Evolutionary conservation across 768 basidiomycete genomes (phyloP), one percentile per base, ranked within the genome.

Genomic region (Pleurotus sapidus): DNA sequence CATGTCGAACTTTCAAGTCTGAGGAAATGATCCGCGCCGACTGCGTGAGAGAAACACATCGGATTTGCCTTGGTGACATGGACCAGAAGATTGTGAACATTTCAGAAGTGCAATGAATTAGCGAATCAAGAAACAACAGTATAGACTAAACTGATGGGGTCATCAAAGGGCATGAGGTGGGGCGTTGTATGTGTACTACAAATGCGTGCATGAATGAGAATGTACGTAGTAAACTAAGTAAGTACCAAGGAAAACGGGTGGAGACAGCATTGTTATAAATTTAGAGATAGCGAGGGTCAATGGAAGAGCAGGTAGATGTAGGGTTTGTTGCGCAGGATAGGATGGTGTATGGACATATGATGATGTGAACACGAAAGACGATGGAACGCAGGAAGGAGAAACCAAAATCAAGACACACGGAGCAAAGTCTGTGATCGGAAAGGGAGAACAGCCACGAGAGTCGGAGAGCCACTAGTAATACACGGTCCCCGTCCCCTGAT

Each of bases 161-260:
- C 49, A 27, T 50, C 27, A 34, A 50, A 50, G 30, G 27, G 49
- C 49, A 20, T 50, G 49, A 50, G 37, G 27, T 15, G 27, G 15
- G 23, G 20, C 20, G 49, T 34, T 34, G 30, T 34, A 50, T 34
- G 23, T 24, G 38, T 42, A 40, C 51, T 53, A 53, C 51, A 53
- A 42, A 40, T 53, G 39, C 39, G 38, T 38, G 15, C 39, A 53
- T 53, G 51, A 39, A 39, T 37, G 34, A 42, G 39, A 53, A 53
- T 53, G 51, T 42, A 53, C 51, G 42, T 38, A 53, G 51, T 53
- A 53, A 53, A 53, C n/a, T 39, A 53, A 53, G 34, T 25, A 39
- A 40, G 11, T 34, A 34, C 30, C 30, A 34, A 34, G 20, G 37
- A 38, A 40, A 20, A 53, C 49, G 49, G 49, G 24, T 20, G 38